Evolutionary conservation across 208 protist species (phyloP).

Genomic region (Balamuthia mandrillaris): DNA sequence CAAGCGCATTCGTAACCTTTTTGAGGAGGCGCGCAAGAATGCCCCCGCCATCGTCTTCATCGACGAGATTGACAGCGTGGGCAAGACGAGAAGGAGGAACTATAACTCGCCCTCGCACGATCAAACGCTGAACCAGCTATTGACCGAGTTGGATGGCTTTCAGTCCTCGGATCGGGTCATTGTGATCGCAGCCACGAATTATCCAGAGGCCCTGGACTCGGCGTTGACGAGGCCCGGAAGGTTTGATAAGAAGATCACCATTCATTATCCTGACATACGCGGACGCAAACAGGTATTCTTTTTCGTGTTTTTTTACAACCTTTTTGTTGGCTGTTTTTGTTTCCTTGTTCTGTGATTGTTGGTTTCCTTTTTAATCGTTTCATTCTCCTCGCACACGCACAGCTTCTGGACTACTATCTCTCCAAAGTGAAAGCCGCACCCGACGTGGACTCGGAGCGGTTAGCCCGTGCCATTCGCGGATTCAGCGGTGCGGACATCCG

Average conservation of each 20-base stretch:
- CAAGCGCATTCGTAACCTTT: slow-evolving; percentile 89
- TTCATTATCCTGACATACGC: slow-evolving; percentile 67
- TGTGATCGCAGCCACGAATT: slow-evolving; percentile 96
- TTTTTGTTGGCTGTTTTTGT: neutral
- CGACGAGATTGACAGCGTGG: slow-evolving; percentile 96
- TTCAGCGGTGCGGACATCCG: slow-evolving; percentile 71
- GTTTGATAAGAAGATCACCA: slow-evolving; percentile 70
- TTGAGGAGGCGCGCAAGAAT: slow-evolving; percentile 81
- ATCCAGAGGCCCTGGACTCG: slow-evolving; percentile 89
- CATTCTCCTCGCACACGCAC: too few species aligned
- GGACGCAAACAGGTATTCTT: slow-evolving; percentile 48
- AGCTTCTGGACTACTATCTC: too few species aligned
- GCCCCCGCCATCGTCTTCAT: slow-evolving; percentile 96
- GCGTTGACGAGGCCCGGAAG: slow-evolving; percentile 85
- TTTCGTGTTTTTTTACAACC: neutral
- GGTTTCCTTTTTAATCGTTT: too few species aligned
- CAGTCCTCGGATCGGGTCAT: slow-evolving; percentile 73
- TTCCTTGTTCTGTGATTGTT: too few species aligned
- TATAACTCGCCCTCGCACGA: slow-evolving; percentile 93
- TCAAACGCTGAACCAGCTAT: slow-evolving; percentile 97
- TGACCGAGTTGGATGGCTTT: slow-evolving; percentile 90
- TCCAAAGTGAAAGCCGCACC: too few species aligned
- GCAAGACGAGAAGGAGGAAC: slow-evolving; percentile 71
- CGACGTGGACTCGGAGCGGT: slow-evolving; percentile 50
- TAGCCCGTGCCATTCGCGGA: slow-evolving; percentile 67